Evolutionary conservation across 768 basidiomycete genomes (phyloP).

Genomic region (Mycena indigotica): DNA sequence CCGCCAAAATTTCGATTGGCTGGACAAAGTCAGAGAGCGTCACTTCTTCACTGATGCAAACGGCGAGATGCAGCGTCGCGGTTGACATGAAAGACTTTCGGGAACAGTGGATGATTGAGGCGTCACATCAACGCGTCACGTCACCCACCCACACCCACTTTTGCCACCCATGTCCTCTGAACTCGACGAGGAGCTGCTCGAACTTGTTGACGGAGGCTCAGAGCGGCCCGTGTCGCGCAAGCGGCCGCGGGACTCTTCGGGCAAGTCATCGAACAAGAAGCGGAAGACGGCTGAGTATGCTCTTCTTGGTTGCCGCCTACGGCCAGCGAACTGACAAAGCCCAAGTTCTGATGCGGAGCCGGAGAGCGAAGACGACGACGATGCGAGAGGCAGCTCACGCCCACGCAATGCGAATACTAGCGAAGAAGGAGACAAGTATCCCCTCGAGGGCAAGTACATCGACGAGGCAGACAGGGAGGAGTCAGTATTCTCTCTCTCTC

Average conservation of each 20-base stretch:
- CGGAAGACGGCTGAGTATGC: constrained; percentile 70
- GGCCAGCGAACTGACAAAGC: background rate
- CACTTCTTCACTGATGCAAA: constrained; percentile 22
- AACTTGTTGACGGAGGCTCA: constrained; percentile 63
- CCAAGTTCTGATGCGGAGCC: constrained; percentile 44
- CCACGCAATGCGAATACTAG: constrained; percentile 28
- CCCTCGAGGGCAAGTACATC: constrained; percentile 87
- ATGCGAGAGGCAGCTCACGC: background rate
- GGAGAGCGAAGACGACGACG: constrained; percentile 60
- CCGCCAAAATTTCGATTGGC: constrained; percentile 25
- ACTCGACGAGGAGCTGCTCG: constrained; percentile 75
- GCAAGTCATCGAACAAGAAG: constrained; percentile 55
- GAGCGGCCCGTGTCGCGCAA: constrained; percentile 61
- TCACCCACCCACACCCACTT: background rate
- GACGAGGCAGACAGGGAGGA: constrained; percentile 80
- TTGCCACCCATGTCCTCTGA: constrained; percentile 19
- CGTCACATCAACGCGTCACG: background rate
- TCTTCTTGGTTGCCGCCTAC: constrained; percentile 20
- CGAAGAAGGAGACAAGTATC: constrained; percentile 64
- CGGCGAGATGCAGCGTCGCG: constrained; percentile 20
- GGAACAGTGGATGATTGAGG: too few species aligned
- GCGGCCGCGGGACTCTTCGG: constrained; percentile 48
- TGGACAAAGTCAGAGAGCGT: constrained; percentile 24
- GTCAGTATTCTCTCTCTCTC: too few species aligned
- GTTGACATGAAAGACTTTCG: constrained; percentile 2